These are phyloP conservation scores for Chlorella sp. DNA, from an alignment of 139 green algal genomes.

Conservation along the genomic window DNA sequence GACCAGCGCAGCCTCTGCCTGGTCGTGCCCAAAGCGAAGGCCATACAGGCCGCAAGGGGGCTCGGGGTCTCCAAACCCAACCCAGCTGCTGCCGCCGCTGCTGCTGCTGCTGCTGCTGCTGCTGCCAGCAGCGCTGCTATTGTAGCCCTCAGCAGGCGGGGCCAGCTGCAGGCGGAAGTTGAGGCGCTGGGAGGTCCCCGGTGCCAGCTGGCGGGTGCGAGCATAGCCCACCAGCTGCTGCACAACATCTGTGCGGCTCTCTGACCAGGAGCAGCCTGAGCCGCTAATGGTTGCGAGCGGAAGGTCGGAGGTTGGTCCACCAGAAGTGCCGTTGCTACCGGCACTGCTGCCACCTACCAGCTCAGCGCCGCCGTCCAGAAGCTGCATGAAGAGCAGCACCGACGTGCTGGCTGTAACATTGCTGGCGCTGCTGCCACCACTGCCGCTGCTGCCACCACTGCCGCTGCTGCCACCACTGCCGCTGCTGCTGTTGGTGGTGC, in stretches of 20 bases:
- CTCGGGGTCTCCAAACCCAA: no score
- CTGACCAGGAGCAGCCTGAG: not conserved
- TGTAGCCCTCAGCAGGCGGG: no score
- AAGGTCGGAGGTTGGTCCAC: not conserved
- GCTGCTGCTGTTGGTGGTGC: not conserved
- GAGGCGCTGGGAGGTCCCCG: not conserved
- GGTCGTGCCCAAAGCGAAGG: no score
- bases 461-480: not conserved
- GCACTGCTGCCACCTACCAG: not conserved
- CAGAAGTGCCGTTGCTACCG: no score
- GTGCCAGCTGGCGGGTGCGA: not conserved
- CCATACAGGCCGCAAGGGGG: no score
- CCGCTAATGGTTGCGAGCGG: not conserved
- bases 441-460: not conserved
- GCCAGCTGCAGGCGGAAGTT: not conserved
- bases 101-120: no score
- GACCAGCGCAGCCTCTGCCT: no score
- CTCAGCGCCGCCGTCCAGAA: not conserved
- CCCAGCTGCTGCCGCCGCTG: no score
- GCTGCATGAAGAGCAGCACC: not conserved
- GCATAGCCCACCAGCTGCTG: constrained; percentile 1
- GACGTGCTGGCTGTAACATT: not conserved
- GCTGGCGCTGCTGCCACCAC: not conserved
- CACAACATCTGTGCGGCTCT: not conserved
- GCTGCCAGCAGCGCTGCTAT: no score